Percentiles rank a stretch among this genome's conserved stretches.
Evolutionary conservation across 768 basidiomycete genomes (phyloP).

Genomic region (Tricholoma hemisulphureum): DNA sequence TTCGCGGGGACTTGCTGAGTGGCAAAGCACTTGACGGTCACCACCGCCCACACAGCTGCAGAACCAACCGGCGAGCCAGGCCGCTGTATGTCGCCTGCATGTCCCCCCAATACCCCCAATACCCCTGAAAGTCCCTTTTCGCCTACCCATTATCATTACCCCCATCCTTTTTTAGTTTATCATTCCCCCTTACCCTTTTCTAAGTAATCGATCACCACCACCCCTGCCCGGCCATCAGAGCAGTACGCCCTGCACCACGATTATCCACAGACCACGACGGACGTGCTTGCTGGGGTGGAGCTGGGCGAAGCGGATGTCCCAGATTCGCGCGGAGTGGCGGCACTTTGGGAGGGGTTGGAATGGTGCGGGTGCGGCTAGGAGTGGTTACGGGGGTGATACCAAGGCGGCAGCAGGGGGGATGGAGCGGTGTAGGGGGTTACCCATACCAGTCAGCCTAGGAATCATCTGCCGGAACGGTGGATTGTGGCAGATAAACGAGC

Average conservation of each 20-base stretch:
- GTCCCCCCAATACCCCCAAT: slow-evolving; percentile 55
- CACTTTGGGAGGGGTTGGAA: slow-evolving; percentile 84
- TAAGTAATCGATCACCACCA: too few relatives aligned
- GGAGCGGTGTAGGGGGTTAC: slow-evolving; percentile 33
- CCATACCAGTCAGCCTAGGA: too few relatives aligned
- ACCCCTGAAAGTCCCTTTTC: slow-evolving; percentile 60
- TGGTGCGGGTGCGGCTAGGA: slow-evolving; percentile 34
- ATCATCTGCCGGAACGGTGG: too few relatives aligned
- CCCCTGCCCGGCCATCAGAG: slow-evolving; percentile 74
- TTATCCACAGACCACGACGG: slow-evolving; percentile 88
- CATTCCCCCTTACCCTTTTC: too few relatives aligned
- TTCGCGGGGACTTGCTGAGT: slow-evolving; percentile 94
- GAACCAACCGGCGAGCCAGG: slow-evolving; percentile 72
- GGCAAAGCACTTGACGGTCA: slow-evolving; percentile 88
- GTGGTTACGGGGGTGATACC: slow-evolving; percentile 24
- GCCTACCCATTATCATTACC: not conserved
- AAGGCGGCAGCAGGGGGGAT: slow-evolving; percentile 22
- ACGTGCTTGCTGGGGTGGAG: slow-evolving; percentile 92
- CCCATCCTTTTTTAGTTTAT: not conserved
- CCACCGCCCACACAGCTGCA: slow-evolving; percentile 79
- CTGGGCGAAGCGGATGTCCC: slow-evolving; percentile 49
- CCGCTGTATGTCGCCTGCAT: slow-evolving; percentile 84
- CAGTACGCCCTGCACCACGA: slow-evolving; percentile 85
- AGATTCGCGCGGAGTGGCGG: slow-evolving; percentile 55
- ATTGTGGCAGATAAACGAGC: too few relatives aligned